Evolutionary conservation across 768 basidiomycete species (phyloP).

Genomic region (Auricularia sp.): DNA sequence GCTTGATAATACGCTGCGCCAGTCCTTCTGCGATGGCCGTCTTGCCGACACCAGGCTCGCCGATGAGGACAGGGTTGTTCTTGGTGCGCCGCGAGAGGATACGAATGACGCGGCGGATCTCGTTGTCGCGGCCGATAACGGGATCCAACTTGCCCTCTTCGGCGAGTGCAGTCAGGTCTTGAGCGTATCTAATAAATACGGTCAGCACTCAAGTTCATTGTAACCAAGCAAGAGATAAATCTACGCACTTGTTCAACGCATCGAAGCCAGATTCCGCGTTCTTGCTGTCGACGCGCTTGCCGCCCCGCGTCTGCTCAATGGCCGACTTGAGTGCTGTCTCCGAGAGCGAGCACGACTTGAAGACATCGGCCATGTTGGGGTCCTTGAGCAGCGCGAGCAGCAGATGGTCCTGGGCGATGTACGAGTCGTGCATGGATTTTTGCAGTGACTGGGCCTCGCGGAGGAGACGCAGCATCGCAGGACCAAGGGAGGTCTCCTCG

Average conservation of each 20-base stretch:
- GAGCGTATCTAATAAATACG: slow-evolving; percentile 39
- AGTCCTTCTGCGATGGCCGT: slow-evolving; percentile 92
- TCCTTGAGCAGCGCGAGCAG: slow-evolving; percentile 79
- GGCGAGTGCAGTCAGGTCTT: slow-evolving; percentile 79
- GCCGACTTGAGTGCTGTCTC: slow-evolving; percentile 66
- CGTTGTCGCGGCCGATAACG: slow-evolving; percentile 86
- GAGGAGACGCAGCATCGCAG: slow-evolving; percentile 49
- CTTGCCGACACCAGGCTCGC: slow-evolving; percentile 92
- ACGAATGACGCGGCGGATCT: slow-evolving; percentile 76
- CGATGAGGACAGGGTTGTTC: slow-evolving; percentile 95
- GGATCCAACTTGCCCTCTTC: slow-evolving; percentile 94
- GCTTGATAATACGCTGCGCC: slow-evolving; percentile 88
- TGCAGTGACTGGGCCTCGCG: slow-evolving; percentile 67
- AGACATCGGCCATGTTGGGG: slow-evolving; percentile 46
- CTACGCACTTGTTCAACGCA: slow-evolving; percentile 60
- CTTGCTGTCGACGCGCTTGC: slow-evolving; percentile 74
- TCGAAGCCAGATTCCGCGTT: slow-evolving; percentile 90
- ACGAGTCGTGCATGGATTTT: slow-evolving; percentile 82
- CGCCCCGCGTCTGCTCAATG: slow-evolving; percentile 71
- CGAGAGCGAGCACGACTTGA: slow-evolving; percentile 70
- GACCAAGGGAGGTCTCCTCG: slow-evolving; percentile 60
- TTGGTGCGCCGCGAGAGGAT: slow-evolving; percentile 75
- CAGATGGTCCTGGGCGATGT: slow-evolving; percentile 88
- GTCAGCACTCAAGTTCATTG: not conserved
- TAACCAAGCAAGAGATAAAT: not conserved